A percentile compares a stretch with the other conserved stretches of the same genome.
Evolutionary conservation across 1,284 basidiomycete genomes (phyloP).

Genomic region (Ceratobasidium sp.): DNA sequence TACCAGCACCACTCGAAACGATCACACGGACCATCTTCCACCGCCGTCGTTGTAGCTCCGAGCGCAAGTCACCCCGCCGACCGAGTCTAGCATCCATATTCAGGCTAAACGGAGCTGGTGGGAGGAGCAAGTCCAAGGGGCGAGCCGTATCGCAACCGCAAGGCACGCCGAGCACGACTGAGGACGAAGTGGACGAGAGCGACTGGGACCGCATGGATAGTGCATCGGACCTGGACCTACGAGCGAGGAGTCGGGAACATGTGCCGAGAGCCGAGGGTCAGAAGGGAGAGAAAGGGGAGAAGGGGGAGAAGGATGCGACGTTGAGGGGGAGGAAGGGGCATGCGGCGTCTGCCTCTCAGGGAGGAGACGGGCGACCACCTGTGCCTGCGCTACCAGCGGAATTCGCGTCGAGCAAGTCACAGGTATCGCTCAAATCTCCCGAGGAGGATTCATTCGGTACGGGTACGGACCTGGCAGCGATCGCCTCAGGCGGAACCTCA

Average conservation of each 20-base stretch:
- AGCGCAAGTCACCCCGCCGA: constrained; percentile 42
- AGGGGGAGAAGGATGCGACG: constrained; percentile 38
- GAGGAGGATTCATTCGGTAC: constrained; percentile 13
- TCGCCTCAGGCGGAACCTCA: not conserved
- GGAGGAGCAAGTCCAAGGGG: constrained; percentile 37
- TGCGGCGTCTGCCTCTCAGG: not conserved
- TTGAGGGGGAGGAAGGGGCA: constrained; percentile 16
- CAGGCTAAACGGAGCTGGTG: constrained; percentile 35
- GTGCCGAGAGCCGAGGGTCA: not conserved
- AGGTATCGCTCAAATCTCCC: constrained; percentile 5
- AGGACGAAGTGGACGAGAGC: constrained; percentile 63
- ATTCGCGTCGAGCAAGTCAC: constrained; percentile 28
- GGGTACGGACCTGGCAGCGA: constrained; percentile 15
- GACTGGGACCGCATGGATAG: constrained; percentile 83
- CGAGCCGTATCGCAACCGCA: constrained; percentile 13
- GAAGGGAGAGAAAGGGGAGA: not conserved
- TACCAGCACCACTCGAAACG: constrained; percentile 34
- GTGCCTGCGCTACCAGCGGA: constrained; percentile 36
- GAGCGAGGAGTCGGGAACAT: not conserved
- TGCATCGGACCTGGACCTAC: constrained; percentile 68
- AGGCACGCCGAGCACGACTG: constrained; percentile 47
- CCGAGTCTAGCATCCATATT: constrained; percentile 49
- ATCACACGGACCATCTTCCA: constrained; percentile 24
- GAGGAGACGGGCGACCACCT: constrained; percentile 28
- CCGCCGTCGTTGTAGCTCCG: not conserved